A percentile compares a stretch with the other conserved stretches of the same genome.
Conservation (phyloP, 768 basidiomycete species). For the Tephrocybe sp. region DNA sequence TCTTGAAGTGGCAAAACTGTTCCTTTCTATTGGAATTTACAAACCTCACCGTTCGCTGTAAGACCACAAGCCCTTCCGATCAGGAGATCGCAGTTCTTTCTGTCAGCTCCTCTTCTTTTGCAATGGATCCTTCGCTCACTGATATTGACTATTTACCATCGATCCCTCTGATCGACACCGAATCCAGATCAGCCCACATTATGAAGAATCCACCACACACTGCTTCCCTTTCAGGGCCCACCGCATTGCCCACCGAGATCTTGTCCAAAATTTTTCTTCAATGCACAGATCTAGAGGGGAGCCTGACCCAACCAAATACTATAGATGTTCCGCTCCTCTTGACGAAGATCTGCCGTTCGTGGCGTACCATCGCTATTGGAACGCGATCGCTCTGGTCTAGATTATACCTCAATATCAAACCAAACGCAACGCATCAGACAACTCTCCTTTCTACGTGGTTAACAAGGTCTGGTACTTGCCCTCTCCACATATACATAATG, state of each 20-base stretch:
- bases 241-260: constrained; percentile 34
- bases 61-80: constrained; percentile 11
- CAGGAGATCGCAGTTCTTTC: constrained; percentile 11
- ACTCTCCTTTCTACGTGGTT: constrained; percentile 21
- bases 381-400: constrained; percentile 42
- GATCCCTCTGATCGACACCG: constrained; percentile 16
- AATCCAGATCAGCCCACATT: constrained; percentile 2
- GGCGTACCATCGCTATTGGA: constrained; percentile 39
- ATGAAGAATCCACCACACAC: constrained; percentile 9
- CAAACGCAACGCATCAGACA: constrained; percentile 18
- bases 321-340: constrained; percentile 38
- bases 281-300: constrained; percentile 30
- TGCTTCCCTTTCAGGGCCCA: constrained; percentile 11
- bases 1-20: constrained; percentile 19
- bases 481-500: constrained; percentile 23
- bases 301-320: constrained; percentile 33
- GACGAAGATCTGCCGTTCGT: constrained; percentile 37
- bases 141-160: constrained; percentile 1
- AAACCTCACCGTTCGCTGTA: background rate
- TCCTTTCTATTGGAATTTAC: constrained; percentile 16
- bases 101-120: constrained; percentile 5
- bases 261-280: constrained; percentile 43
- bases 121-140: background rate
- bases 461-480: constrained; percentile 19
- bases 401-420: constrained; percentile 28